phyloP scores from a whole-genome alignment of 2,329 filamentous ascomycete genomes.

The Seiridium unicorne region DNA sequence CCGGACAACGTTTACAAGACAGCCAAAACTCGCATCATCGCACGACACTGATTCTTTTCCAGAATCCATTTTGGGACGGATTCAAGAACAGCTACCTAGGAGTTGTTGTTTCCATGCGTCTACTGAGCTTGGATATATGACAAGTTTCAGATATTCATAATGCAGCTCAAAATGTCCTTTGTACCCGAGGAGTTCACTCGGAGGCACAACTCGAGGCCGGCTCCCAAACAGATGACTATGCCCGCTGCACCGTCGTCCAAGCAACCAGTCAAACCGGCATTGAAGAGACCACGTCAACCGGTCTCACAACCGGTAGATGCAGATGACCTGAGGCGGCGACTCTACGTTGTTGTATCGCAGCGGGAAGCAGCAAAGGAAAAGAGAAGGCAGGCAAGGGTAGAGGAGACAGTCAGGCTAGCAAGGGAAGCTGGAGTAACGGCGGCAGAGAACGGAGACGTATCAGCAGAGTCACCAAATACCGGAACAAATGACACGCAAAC shows the following conservation, averaged over 20 bases:
- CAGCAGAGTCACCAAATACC: neutral
- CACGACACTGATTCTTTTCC: too few species aligned
- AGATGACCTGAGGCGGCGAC: conserved; percentile 51
- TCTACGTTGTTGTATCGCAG: conserved; percentile 49
- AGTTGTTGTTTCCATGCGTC: neutral
- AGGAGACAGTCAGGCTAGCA: conserved; percentile 13
- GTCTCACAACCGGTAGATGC: conserved; percentile 46
- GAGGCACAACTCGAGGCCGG: neutral
- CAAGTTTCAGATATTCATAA: neutral
- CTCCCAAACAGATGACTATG: neutral
- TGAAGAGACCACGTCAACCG: neutral
- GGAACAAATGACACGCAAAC: neutral
- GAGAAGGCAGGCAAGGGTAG: conserved; percentile 26
- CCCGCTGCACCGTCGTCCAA: neutral
- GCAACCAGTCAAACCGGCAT: neutral
- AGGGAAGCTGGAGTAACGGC: neutral
- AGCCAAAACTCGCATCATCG: too few species aligned
- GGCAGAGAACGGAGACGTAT: neutral
- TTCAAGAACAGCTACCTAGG: neutral
- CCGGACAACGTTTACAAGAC: too few species aligned
- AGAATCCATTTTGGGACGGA: neutral
- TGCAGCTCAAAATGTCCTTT: neutral
- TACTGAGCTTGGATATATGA: neutral
- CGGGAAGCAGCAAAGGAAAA: conserved; percentile 41
- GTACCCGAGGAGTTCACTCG: neutral